These are phyloP conservation scores for Lichtheimia ornata DNA, from an alignment of 371 early-diverging fungal genomes.

Conservation along the genomic window DNA sequence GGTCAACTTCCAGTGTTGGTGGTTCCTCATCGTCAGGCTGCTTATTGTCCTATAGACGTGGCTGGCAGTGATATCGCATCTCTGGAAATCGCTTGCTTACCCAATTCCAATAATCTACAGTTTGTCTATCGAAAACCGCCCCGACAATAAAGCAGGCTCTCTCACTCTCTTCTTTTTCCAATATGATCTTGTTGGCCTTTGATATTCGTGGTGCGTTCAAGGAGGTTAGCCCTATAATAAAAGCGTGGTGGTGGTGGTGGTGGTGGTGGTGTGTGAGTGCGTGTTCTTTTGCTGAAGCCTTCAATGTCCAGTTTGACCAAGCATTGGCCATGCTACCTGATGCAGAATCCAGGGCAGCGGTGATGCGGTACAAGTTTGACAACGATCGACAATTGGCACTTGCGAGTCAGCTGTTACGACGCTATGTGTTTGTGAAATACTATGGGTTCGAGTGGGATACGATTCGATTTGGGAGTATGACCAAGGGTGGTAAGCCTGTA, in stretches of 20 bases:
- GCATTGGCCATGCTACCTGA: conserved; percentile 30
- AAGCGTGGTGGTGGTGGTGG: too few relatives aligned
- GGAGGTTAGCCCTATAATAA: not conserved
- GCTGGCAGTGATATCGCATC: conserved; percentile 18
- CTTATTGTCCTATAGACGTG: conserved; percentile 24
- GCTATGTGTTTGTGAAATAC: conserved; percentile 31
- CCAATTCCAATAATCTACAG: conserved; percentile 13
- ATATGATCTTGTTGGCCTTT: conserved; percentile 12
- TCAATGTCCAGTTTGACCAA: conserved; percentile 18
- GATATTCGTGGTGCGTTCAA: conserved; percentile 6
- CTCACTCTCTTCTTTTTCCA: not conserved
- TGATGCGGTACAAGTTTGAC: conserved; percentile 34
- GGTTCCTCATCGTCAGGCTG: conserved; percentile 16
- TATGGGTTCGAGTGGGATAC: conserved; percentile 10
- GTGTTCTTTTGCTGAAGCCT: not conserved
- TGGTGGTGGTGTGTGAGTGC: too few relatives aligned
- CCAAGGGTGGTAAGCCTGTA: conserved; percentile 12
- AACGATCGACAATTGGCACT: conserved; percentile 36
- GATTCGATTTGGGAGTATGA: not conserved
- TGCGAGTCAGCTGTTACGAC: conserved; percentile 32
- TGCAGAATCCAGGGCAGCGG: conserved; percentile 20
- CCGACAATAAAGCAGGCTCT: conserved; percentile 1
- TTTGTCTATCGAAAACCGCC: conserved; percentile 19
- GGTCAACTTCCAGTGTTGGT: conserved; percentile 30
- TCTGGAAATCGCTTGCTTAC: conserved; percentile 19